Conservation (phyloP, 2,329 filamentous ascomycete genomes). For the Pseudopyricularia javanii region DNA sequence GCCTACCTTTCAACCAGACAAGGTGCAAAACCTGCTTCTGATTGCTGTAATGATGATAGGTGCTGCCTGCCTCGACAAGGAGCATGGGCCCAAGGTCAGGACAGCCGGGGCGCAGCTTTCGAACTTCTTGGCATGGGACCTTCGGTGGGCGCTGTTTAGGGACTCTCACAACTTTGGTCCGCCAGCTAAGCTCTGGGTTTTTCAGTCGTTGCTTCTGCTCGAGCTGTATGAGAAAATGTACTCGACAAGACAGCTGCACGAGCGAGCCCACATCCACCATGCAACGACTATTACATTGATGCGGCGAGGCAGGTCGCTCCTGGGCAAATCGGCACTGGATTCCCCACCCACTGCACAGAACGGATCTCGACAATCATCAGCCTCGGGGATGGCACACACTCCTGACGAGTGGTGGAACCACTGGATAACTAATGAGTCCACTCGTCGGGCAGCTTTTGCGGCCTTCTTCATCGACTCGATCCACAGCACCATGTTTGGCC, state of each 20-base stretch:
- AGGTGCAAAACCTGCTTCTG: constrained; percentile 71
- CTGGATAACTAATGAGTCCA: constrained; percentile 84
- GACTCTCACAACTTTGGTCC: constrained; percentile 70
- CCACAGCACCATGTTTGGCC: constrained; percentile 87
- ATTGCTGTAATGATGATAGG: constrained; percentile 88
- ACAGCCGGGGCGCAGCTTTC: constrained; percentile 71
- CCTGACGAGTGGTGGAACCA: constrained; percentile 57
- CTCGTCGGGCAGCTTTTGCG: constrained; percentile 73
- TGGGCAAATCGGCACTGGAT: constrained; percentile 67
- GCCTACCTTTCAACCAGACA: constrained; percentile 82
- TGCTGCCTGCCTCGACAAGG: constrained; percentile 77
- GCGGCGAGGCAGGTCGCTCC: constrained; percentile 73
- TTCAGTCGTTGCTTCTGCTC: constrained; percentile 73
- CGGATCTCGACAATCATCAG: constrained; percentile 35
- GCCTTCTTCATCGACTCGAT: constrained; percentile 84
- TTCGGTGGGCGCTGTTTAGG: constrained; percentile 95
- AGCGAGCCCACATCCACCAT: constrained; percentile 83
- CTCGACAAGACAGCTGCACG: constrained; percentile 69
- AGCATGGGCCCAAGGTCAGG: constrained; percentile 61
- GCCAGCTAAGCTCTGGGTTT: constrained; percentile 90
- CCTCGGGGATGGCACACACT: constrained; percentile 19
- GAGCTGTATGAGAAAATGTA: constrained; percentile 87
- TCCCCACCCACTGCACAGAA: constrained; percentile 54
- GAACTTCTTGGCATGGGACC: constrained; percentile 82
- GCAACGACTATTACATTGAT: constrained; percentile 76